These are phyloP conservation scores for Fusarium agapanthi DNA, from an alignment of 2,329 filamentous ascomycete species.

Conservation along the genomic window DNA sequence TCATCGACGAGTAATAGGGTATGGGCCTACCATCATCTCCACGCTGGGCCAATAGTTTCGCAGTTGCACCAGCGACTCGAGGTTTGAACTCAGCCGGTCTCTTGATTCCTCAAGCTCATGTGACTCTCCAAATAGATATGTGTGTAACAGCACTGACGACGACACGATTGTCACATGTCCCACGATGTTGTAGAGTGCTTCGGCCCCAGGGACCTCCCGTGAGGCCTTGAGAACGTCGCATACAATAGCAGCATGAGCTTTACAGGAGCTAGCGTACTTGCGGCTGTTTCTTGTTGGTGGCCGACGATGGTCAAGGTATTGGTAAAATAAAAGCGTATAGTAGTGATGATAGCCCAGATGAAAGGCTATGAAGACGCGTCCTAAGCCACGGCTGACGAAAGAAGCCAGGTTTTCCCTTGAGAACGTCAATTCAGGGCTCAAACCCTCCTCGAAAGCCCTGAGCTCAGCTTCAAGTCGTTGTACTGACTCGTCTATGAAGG, in stretches of 20 bases:
- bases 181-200: conserved; percentile 47
- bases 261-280: conserved; percentile 45
- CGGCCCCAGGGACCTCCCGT: conserved; percentile 32
- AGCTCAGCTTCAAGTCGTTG: conserved; percentile 33
- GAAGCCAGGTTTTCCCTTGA: conserved; percentile 41
- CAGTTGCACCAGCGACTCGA: conserved; percentile 44
- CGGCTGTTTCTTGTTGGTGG: conserved; percentile 41
- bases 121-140: conserved; percentile 45
- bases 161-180: conserved; percentile 49
- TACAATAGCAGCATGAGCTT: conserved; percentile 42
- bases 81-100: conserved; percentile 43
- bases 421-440: conserved; percentile 33
- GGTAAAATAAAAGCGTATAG: conserved; percentile 46
- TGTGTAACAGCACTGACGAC: conserved; percentile 47
- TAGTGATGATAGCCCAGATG: conserved; percentile 50
- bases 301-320: conserved; percentile 46
- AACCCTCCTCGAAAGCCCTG: conserved; percentile 33
- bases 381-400: conserved; percentile 40
- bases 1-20: rapidly evolving
- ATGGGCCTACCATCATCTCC: conserved; percentile 43
- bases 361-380: conserved; percentile 46
- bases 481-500: conserved; percentile 35
- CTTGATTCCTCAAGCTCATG: conserved; percentile 42
- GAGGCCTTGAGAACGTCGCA: conserved; percentile 44
- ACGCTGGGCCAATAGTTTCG: conserved; percentile 48